Evolutionary conservation across 2,329 filamentous ascomycete genomes (phyloP), one percentile per base, ranked within the genome.

Genomic region (Fusarium buxicola): DNA sequence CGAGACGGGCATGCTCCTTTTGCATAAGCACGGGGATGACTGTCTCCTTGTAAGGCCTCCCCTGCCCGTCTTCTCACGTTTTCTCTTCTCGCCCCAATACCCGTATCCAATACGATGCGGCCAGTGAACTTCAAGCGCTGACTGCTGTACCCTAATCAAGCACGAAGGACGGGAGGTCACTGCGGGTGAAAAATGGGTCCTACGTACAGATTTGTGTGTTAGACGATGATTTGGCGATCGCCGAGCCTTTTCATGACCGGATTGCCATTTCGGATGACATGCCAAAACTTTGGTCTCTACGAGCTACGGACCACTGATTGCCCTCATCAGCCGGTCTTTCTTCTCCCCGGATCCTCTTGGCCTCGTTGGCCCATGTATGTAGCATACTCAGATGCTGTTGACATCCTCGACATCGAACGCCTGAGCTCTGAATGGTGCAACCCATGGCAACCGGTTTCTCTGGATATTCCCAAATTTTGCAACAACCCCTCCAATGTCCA

Each of bases 1-100:
- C 10, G 92, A 96, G 74, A 89, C 89, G n/a, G 94, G 94, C 3
- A 90, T 94, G 84, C 85, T 92, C 30, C 81, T 97, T 25, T 80
- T 97, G 58, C 94, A 97, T 76, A 91, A 91, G 63, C 94, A 97
- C 77, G 94, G 94, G 0, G 86, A 92, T 65, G 90, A 94, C 62
- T 97, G 94, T 77, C 85, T 97, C 80, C 78, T 97, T 71, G 86
- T 88, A 72, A 75, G 83, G 80, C 28, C 16, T 39, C 32, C 39
- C 21, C 21, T 38, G 10, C 41, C 10, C 45, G 36, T 25, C 49
- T 46, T 55, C n/a, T 56, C 44, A 63, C 28, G 62, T 36, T 28
- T 39, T 15, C 38, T 31, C 13, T 35, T 16, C 36, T 35, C 9
- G 2, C 10, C 15, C 4, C 18, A 30, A 21, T 6, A 24, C 27